Conservation (phyloP, 768 basidiomycete species). For the Leucocoprinus birnbaumii region DNA sequence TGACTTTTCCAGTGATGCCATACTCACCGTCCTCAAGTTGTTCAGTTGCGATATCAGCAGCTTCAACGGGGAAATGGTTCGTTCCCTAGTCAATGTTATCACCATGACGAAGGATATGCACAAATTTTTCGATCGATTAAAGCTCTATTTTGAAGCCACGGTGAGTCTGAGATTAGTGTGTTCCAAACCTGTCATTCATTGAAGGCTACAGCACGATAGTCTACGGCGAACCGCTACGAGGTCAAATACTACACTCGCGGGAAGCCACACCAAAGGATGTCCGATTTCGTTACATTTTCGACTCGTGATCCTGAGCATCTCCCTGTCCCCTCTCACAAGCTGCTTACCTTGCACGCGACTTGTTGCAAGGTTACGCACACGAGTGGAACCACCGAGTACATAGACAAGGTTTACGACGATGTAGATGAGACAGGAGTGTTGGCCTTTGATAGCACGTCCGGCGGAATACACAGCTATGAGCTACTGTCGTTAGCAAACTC, state of each 20-base stretch:
- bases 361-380: conserved; percentile 30
- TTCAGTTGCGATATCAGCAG: no score
- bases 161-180: no score
- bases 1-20: no score
- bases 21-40: no score
- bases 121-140: no score
- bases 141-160: no score
- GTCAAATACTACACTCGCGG: not conserved
- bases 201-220: no score
- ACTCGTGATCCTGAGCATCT: not conserved
- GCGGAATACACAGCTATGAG: not conserved
- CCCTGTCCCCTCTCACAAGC: conserved; percentile 20
- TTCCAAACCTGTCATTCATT: no score
- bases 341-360: conserved; percentile 29
- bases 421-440: conserved; percentile 13
- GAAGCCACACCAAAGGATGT: not conserved
- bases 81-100: no score
- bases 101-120: no score
- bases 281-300: not conserved
- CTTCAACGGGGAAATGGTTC: no score
- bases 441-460: conserved; percentile 5
- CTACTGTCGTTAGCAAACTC: not conserved
- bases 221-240: no score
- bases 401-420: conserved; percentile 24
- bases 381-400: conserved; percentile 27